Conservation (phyloP, 2,329 filamentous ascomycete genomes). For the Penicillium sp. region DNA sequence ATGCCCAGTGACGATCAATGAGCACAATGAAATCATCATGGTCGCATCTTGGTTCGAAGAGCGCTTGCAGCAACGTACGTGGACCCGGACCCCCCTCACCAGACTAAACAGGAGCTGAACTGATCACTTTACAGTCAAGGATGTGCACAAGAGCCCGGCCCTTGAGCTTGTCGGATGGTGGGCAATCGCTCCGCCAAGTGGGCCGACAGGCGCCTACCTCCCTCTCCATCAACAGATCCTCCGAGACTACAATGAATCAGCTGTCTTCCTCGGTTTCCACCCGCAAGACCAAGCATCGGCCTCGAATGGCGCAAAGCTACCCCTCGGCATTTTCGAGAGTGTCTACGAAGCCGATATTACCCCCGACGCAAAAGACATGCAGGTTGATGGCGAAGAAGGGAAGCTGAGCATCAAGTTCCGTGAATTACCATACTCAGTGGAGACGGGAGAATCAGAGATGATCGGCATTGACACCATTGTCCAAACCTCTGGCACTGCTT, state of each 20-base stretch:
- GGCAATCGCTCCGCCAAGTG: conserved; percentile 70
- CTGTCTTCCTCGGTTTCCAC: conserved; percentile 87
- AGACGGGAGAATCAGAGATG: conserved; percentile 96
- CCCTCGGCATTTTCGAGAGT: conserved; percentile 88
- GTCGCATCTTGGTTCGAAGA: conserved; percentile 72
- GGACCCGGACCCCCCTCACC: background rate
- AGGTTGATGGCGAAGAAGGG: conserved; percentile 67
- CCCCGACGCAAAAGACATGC: conserved; percentile 62
- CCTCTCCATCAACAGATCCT: conserved; percentile 78
- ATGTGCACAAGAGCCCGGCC: conserved; percentile 79
- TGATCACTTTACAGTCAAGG: conserved; percentile 66
- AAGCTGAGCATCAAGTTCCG: conserved; percentile 71
- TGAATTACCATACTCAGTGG: conserved; percentile 81
- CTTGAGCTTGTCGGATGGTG: conserved; percentile 94
- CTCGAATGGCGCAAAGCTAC: conserved; percentile 74
- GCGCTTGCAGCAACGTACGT: conserved; percentile 80
- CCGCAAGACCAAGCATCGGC: conserved; percentile 57
- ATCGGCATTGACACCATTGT: conserved; percentile 95
- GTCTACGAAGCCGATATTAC: conserved; percentile 70
- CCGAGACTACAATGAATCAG: conserved; percentile 74
- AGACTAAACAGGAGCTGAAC: background rate
- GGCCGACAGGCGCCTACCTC: conserved; percentile 67
- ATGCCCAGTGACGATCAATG: conserved; percentile 58
- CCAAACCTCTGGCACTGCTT: conserved; percentile 77
- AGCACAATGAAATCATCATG: conserved; percentile 62